A percentile compares a stretch with the other conserved stretches of the same genome.
These are phyloP conservation scores for Exophiala sp. DNA, from an alignment of 2,329 filamentous ascomycete genomes.

Conservation along the genomic window DNA sequence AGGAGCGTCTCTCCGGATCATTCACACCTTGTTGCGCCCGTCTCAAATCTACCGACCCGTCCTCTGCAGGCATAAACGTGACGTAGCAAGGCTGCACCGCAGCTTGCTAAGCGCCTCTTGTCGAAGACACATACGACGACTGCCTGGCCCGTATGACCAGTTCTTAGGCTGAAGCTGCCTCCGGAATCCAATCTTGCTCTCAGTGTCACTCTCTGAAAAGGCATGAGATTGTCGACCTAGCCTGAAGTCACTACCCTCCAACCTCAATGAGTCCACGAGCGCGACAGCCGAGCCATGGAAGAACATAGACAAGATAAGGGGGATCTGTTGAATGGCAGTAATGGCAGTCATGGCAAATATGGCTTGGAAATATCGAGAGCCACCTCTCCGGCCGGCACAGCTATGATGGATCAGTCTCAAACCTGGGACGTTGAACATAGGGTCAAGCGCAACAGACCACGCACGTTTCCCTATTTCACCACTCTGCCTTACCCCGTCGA, in stretches of 20 bases:
- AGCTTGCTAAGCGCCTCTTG: conserved; percentile 22
- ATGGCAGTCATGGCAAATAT: conserved; percentile 14
- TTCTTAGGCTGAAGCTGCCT: not conserved
- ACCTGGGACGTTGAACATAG: conserved; percentile 46
- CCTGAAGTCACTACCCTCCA: not conserved
- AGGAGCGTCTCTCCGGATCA: not conserved
- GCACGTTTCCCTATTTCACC: conserved; percentile 88
- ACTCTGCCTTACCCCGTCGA: conserved; percentile 87
- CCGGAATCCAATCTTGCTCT: not conserved
- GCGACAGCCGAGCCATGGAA: conserved; percentile 10
- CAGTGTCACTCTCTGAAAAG: not conserved
- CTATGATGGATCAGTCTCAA: conserved; percentile 44
- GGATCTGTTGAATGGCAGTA: conserved; percentile 16
- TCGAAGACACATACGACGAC: conserved; percentile 12
- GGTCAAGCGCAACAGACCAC: conserved; percentile 65
- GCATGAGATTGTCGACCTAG: conserved; percentile 9
- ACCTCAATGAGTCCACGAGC: conserved; percentile 10
- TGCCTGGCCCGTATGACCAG: conserved; percentile 4
- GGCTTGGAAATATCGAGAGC: conserved; percentile 66
- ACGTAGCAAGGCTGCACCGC: conserved; percentile 23
- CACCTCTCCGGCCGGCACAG: conserved; percentile 66
- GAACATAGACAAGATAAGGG: conserved; percentile 18
- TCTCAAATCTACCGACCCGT: not conserved
- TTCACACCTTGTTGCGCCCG: not conserved
- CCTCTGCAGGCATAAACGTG: conserved; percentile 18